Evolutionary conservation across 257 asterid species (phyloP).

Genomic region (Fraxinus anomala): DNA sequence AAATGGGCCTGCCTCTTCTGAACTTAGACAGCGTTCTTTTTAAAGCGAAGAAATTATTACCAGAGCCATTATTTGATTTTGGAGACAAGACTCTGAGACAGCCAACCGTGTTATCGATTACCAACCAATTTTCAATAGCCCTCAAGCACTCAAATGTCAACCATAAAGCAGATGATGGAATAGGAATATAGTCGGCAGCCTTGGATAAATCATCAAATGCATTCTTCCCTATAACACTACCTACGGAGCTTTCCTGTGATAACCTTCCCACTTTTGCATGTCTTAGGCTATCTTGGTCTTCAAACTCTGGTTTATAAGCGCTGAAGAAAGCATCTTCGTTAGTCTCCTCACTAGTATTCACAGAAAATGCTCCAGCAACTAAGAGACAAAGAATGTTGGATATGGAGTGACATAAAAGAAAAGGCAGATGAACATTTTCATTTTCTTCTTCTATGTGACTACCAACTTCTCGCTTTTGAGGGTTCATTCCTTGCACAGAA

Average conservation of each 20-base stretch:
- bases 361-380: constrained; percentile 82
- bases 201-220: constrained; percentile 46
- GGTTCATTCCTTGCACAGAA: constrained; percentile 92
- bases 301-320: constrained; percentile 49
- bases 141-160: constrained; percentile 81
- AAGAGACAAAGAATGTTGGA: constrained; percentile 75
- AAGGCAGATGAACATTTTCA: constrained; percentile 76
- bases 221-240: constrained; percentile 60
- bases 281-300: constrained; percentile 73
- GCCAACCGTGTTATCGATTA: constrained; percentile 67
- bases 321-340: constrained; percentile 45
- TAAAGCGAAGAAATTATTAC: constrained; percentile 59
- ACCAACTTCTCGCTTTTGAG: constrained; percentile 87
- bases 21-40: constrained; percentile 70
- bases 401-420: constrained; percentile 66
- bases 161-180: constrained; percentile 74
- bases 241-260: constrained; percentile 80
- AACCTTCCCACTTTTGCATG: constrained; percentile 96
- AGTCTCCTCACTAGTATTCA: constrained; percentile 39
- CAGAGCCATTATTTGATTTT: constrained; percentile 53
- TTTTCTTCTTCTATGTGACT: constrained; percentile 83
- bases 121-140: constrained; percentile 85
- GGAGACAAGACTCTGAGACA: constrained; percentile 51
- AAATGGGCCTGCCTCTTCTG: constrained; percentile 57
- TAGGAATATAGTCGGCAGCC: constrained; percentile 48